phyloP scores from a whole-genome alignment of 2,329 filamentous ascomycete species.

The Alternaria alternata region DNA sequence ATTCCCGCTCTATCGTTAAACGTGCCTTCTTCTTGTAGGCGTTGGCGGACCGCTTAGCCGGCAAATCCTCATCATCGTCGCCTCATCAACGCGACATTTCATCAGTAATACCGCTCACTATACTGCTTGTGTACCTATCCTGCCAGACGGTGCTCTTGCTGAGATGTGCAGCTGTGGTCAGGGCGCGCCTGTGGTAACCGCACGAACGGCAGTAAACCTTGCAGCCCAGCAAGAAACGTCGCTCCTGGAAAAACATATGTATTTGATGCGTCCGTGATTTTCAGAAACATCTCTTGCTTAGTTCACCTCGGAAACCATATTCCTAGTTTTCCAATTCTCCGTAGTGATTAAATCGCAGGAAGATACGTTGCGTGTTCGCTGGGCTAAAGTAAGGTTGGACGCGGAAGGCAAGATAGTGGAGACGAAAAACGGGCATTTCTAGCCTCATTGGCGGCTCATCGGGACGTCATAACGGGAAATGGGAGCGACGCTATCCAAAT shows the following conservation, averaged over 20 bases:
- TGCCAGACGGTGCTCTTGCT: constrained; percentile 13
- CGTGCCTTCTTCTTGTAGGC: constrained; percentile 20
- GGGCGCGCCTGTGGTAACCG: constrained; percentile 21
- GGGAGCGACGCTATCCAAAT: constrained; percentile 44
- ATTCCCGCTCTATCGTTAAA: constrained; percentile 14
- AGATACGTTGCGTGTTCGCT: constrained; percentile 5
- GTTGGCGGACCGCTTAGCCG: constrained; percentile 41
- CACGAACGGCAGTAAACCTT: constrained; percentile 23
- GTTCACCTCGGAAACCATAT: not conserved
- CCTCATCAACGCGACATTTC: constrained; percentile 21
- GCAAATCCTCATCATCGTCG: constrained; percentile 21
- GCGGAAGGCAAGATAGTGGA: constrained; percentile 3
- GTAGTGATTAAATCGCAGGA: not conserved
- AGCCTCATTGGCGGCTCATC: constrained; percentile 30
- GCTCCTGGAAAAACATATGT: constrained; percentile 24
- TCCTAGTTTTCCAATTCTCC: not conserved
- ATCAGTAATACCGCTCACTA: constrained; percentile 38
- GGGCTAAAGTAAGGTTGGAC: constrained; percentile 5
- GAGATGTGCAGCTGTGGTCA: constrained; percentile 19
- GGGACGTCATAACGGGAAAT: constrained; percentile 42
- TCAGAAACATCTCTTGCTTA: not conserved
- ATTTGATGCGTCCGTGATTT: constrained; percentile 10
- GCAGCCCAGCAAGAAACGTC: constrained; percentile 1
- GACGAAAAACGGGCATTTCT: constrained; percentile 7
- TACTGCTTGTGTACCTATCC: constrained; percentile 33